Evolutionary conservation across 495 filamentous ascomycete species (phyloP).

Genomic region (Tetracladium setigerum): DNA sequence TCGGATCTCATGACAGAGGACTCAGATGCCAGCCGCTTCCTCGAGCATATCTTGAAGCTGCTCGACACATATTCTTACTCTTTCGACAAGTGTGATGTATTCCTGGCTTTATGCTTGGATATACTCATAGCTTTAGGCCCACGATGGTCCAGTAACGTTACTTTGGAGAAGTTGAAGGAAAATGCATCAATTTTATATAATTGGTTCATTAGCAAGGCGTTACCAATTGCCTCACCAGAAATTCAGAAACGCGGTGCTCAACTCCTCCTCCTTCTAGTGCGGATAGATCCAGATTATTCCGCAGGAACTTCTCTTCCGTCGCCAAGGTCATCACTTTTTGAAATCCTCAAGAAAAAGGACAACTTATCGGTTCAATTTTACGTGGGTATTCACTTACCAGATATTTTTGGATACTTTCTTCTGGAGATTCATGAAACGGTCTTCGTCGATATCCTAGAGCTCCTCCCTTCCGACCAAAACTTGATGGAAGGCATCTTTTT

Average conservation of each 20-base stretch:
- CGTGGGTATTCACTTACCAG: constrained; percentile 58
- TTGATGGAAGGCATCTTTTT: constrained; percentile 80
- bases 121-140: constrained; percentile 56
- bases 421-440: constrained; percentile 75
- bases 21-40: constrained; percentile 33
- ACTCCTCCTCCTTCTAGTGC: constrained; percentile 60
- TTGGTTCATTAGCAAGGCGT: constrained; percentile 60
- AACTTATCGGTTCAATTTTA: constrained; percentile 69
- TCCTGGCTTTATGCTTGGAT: constrained; percentile 60
- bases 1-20: constrained; percentile 34
- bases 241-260: constrained; percentile 59
- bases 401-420: constrained; percentile 70
- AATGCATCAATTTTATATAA: constrained; percentile 68
- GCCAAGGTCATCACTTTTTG: constrained; percentile 66
- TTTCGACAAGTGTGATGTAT: constrained; percentile 61
- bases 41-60: constrained; percentile 30
- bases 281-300: constrained; percentile 55
- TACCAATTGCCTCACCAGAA: constrained; percentile 57
- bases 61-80: constrained; percentile 13
- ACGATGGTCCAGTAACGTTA: constrained; percentile 50
- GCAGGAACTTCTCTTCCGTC: constrained; percentile 49
- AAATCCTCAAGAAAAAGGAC: constrained; percentile 51
- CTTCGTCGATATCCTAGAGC: constrained; percentile 66
- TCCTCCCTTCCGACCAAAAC: constrained; percentile 60
- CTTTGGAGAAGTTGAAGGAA: constrained; percentile 43